Base-by-base conservation (phyloP, 306 rosid genomes). In the Parietaria judaica region DNA sequence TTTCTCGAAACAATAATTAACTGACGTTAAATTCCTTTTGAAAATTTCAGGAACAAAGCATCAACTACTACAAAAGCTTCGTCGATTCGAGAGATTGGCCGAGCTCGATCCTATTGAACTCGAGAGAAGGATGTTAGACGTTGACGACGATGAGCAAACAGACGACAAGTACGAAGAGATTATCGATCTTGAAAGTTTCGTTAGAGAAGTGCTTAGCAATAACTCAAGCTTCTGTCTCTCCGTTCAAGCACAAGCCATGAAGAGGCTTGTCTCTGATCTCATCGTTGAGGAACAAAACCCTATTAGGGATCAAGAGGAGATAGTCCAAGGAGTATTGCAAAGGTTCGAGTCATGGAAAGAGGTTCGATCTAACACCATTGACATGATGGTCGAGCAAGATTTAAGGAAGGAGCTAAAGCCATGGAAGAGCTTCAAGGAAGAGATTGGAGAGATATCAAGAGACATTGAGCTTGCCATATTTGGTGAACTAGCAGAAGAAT, bases 61-160 rank as follows among this genome's bases (percentile, higher is more conserved):
- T 58, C 86, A 84, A 58, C 79, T 94, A 55, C 49, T 88, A 52
- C 78, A 80, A 63, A 81, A 88, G 78, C 99, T 88, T 54, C 56
- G 87, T 1, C 76, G 99, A 70, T 94, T 94, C 36, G 99, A 89
- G 86, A 83, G 77, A 68, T 76, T 94, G 57, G 97, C 99, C 0
- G 89, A 77, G 56, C 66, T 89, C 52, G 95, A 94, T 74, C 89
- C 94, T 7, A 6, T 86, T 50, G 94, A 89, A 35, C 94, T 94
- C 1, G 95, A 89, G 77, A 81, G 79, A 56, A 83, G 77, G 58
- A 77, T 89, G 82, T 54, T 72, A 9, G 88, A 84, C 9, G 59
- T 74, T 10, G 91, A 81, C 5, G 68, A 74, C 11, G 73, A 58
- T 0, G 56, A 75, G 8, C 63, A 58, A 11, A 69, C 62, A 0